Evolutionary conservation across 1,139 yeast species (phyloP).

Genomic region (Saccharomyces hybrid): DNA sequence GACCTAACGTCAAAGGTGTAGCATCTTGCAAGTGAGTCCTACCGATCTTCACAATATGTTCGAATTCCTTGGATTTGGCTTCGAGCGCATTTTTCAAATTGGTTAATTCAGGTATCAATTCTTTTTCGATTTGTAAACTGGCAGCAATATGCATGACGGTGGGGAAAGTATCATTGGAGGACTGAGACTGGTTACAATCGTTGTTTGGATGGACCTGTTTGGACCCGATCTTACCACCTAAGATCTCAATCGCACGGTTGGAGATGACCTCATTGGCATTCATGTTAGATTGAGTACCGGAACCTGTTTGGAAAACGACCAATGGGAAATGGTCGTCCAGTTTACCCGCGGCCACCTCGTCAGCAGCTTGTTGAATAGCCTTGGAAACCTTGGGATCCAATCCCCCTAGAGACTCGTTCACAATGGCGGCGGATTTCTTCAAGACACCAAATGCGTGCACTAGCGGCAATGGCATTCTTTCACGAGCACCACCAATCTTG

Average conservation of each 20-base stretch:
- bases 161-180: slow-evolving; percentile 97
- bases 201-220: slow-evolving; percentile 95
- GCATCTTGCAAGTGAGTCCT: slow-evolving; percentile 99
- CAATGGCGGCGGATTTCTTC: slow-evolving; percentile 92
- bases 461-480: slow-evolving; percentile 84
- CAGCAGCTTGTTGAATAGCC: slow-evolving; percentile 90
- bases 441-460: slow-evolving; percentile 87
- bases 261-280: slow-evolving; percentile 97
- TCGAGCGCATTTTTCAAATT: slow-evolving; percentile 70
- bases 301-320: slow-evolving; percentile 97
- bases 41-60: slow-evolving; percentile 89
- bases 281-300: slow-evolving; percentile 98
- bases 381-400: slow-evolving; percentile 75
- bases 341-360: slow-evolving; percentile 89
- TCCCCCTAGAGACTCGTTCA: slow-evolving; percentile 71
- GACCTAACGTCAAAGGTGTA: slow-evolving; percentile 94
- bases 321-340: slow-evolving; percentile 91
- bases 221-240: slow-evolving; percentile 88
- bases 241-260: slow-evolving; percentile 90
- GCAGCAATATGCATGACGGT: slow-evolving; percentile 99
- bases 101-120: slow-evolving; percentile 71
- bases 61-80: slow-evolving; percentile 73
- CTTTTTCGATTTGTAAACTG: slow-evolving; percentile 71
- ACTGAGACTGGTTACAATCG: slow-evolving; percentile 97
- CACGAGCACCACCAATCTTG: slow-evolving; percentile 89